Base-by-base conservation (phyloP, 2,329 filamentous ascomycete genomes). In the Fusarium marasasianum region DNA sequence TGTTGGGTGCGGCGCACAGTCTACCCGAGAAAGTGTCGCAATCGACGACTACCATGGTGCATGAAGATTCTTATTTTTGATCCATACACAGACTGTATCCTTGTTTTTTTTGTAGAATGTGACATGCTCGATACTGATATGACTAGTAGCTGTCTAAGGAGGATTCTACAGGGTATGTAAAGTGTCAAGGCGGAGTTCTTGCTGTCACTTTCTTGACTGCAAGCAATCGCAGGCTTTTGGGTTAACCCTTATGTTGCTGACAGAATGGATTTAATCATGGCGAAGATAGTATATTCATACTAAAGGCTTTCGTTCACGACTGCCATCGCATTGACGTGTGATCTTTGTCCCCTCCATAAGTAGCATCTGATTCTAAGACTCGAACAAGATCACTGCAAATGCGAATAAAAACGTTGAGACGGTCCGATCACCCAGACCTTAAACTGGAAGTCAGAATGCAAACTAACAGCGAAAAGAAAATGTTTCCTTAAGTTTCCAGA, bases 1-100 rank as follows among this genome's bases (percentile, higher is more conserved):
- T 55, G 92, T 92, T n/a, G 91, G 91, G 17, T 92, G 90, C 74
- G 91, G 91, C 41, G 88, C 90, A 29, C 89, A 92, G 71, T 93
- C 91, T 2, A 92, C 90, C 4, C 87, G 89, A 64, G 91, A 93
- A 80, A 89, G 89, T 1, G 81, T 92, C 40, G 79, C 92, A 38
- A 86, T 92, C 75, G 91, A 92, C 84, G 92, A 92, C 83, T 91
- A 89, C 76, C 90, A 90, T 1, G 87, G 83, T 9, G 89, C 88
- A 1, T 35, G 87, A 87, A 22, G 83, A 84, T 10, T 24, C 12
- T 11, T 8, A 90, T 90, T 5, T 82, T 91, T 45, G 89, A 91
- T 73, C 84, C 91, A 68, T 84, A 83, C 71, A 91, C 88, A 1
- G 89, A 91, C 5, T 5, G 17, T 29, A 11, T 5, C 4, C 3